Base-by-base conservation (phyloP, 2,329 filamentous ascomycete species). In the Ceratocystis cubensis region DNA sequence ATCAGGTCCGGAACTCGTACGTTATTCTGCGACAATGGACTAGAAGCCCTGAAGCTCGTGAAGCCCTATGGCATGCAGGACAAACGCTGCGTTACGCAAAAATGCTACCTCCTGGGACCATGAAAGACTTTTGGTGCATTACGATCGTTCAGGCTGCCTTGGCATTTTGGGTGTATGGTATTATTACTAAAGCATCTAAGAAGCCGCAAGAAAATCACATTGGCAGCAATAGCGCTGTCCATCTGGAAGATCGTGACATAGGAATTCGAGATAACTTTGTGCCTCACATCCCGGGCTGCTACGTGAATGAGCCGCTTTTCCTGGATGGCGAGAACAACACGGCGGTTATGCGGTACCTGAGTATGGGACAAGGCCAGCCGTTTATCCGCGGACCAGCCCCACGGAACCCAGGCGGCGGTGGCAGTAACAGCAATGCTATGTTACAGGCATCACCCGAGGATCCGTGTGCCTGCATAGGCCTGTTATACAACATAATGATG, bases 131-230 rank as follows among this genome's bases (percentile, higher is more conserved):
- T 72, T 82, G 84, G 69, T 85, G 86, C 0, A 82, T 89, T 5
- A 84, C 82, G 0, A 80, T 89, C 0, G 88, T 89, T 71, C 87
- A 89, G 72, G 86, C 85, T 3, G 80, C 82, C 13, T 76, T 91
- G 3, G 82, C 84, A 0, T 76, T 90, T 50, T 91, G 88, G 88
- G 82, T 82, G 0, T 88, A 87, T 70, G 85, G 86, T 0, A 81
- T 89, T 0, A 78, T 86, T 5, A 78, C 76, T 22, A 75, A 57
- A 20, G 65, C 67, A n/a, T 68, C 62, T 4, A 57, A 63, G 7
- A 72, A 71, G 5, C 13, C 37, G 37, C 25, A 15, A 20, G 72
- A 73, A 71, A 69, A 71, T 66, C 66, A 69, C 22, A 37, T 3
- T 3, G 44, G 7, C 61, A 17, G 22, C 37, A 41, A 41, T 41